Conservation (phyloP, 495 filamentous ascomycete species). For the Neurospora cerealis region DNA sequence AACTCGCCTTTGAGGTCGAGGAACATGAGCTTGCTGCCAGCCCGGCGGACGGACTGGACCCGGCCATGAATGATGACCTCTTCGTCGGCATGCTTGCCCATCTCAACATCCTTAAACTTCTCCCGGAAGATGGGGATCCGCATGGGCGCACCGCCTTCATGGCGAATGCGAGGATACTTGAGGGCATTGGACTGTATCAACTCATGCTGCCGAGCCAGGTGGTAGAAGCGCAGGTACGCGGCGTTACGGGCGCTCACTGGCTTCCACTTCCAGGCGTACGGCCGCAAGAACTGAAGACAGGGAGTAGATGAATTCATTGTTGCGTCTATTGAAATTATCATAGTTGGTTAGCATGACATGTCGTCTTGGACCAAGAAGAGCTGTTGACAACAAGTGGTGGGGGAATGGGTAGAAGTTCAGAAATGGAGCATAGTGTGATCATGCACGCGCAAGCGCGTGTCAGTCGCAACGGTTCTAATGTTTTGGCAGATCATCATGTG, state of each 20-base stretch:
- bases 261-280: constrained; percentile 35
- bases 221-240: constrained; percentile 39
- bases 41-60: constrained; percentile 30
- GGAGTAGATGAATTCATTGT: constrained; percentile 28
- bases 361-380: neutral
- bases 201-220: constrained; percentile 22
- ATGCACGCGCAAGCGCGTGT: constrained; percentile 50
- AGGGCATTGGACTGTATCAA: constrained; percentile 24
- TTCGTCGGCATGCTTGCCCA: constrained; percentile 21
- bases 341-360: neutral
- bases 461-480: constrained; percentile 94
- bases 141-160: constrained; percentile 13
- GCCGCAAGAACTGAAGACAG: constrained; percentile 43
- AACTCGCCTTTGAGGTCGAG: constrained; percentile 67
- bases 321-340: constrained; percentile 5
- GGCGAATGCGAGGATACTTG: constrained; percentile 29
- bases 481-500: constrained; percentile 36
- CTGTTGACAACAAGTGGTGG: neutral
- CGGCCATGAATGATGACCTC: constrained; percentile 39
- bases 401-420: constrained; percentile 25
- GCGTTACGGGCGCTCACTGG: constrained; percentile 11
- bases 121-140: constrained; percentile 30
- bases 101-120: constrained; percentile 21
- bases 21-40: constrained; percentile 68
- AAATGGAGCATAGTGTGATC: constrained; percentile 47